A percentile compares a stretch with the other conserved stretches of the same genome.
phyloP scores from a whole-genome alignment of 768 basidiomycete genomes.

The Kwoniella heveanensis region DNA sequence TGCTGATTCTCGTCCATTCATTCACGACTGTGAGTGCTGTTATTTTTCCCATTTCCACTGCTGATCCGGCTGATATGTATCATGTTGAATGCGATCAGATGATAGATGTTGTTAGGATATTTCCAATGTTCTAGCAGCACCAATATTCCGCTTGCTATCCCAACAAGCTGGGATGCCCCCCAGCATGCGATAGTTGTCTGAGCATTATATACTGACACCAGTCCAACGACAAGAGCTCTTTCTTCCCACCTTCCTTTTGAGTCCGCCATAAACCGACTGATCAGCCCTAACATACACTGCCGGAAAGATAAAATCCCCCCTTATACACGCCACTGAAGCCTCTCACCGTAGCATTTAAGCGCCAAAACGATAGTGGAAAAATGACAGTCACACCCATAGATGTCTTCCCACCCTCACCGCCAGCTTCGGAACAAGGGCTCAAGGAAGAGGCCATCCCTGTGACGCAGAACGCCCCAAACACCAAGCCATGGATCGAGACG shows the following conservation, averaged over 20 bases:
- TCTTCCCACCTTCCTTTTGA: too few relatives aligned
- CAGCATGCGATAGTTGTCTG: too few relatives aligned
- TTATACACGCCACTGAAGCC: too few relatives aligned
- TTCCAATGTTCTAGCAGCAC: neutral
- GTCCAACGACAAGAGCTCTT: too few relatives aligned
- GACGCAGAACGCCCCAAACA: neutral
- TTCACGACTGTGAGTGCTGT: too few relatives aligned
- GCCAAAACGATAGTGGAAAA: neutral
- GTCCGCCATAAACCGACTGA: too few relatives aligned
- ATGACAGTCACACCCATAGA: neutral
- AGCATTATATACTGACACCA: too few relatives aligned
- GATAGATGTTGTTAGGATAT: neutral
- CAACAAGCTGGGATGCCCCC: neutral
- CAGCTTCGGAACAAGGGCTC: neutral
- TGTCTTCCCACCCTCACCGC: neutral
- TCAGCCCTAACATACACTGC: too few relatives aligned
- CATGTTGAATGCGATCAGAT: neutral
- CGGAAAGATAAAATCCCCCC: too few relatives aligned
- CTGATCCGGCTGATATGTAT: neutral
- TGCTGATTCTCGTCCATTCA: neutral
- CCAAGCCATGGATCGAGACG: constrained; percentile 39
- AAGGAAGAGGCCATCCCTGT: neutral
- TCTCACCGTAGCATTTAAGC: too few relatives aligned
- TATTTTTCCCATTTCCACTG: neutral
- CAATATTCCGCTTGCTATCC: neutral